Base-by-base conservation (phyloP, 805 yeast genomes). In the Saccharomycopsis sp. region DNA sequence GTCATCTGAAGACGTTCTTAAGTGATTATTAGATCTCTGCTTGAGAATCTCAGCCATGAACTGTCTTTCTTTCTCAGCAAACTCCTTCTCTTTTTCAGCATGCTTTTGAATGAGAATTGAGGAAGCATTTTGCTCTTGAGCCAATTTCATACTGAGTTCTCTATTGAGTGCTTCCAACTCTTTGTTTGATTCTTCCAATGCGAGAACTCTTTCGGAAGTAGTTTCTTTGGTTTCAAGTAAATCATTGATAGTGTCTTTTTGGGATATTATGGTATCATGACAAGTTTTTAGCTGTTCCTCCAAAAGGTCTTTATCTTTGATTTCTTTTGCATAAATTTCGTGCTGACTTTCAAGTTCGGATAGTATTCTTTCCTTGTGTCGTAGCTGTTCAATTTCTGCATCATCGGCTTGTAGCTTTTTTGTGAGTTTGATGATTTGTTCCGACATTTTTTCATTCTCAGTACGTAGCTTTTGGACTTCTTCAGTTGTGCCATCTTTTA, bases 61-160 rank as follows among this genome's bases (percentile, higher is more conserved):
- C 18, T 29, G 39, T 26, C 29, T 39, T 15, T 36, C 39, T 19
- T 34, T 34, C 5, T 34, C 37, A 9, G n/a, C 19, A 13, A 18
- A 39, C 13, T 22, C 4, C 19, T 39, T 31, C 26, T 36, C 40
- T 22, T 35, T 35, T 22, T 35, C 38, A n/a, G 18, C 23, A 20
- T 39, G 20, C 13, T 39, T 25, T 17, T 39, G 42, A 4, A 26
- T 33, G 4, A 32, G 12, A 12, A 25, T n/a, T 23, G 38, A 25
- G 4, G 33, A 17, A 5, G 38, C 31, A 6, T 20, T 21, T 26
- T 39, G 38, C 21, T 39, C 42, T 15, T 39, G 30, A 15, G 32
- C 8, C 7, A 39, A 21, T 30, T 27, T 34, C 5, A 21, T 4
- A 16, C 30, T 12, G 10, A 40, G 19, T n/a, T 40, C 35, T 15